phyloP scores from a whole-genome alignment of 257 asterid genomes.

The Craterostigma plantagineum region DNA sequence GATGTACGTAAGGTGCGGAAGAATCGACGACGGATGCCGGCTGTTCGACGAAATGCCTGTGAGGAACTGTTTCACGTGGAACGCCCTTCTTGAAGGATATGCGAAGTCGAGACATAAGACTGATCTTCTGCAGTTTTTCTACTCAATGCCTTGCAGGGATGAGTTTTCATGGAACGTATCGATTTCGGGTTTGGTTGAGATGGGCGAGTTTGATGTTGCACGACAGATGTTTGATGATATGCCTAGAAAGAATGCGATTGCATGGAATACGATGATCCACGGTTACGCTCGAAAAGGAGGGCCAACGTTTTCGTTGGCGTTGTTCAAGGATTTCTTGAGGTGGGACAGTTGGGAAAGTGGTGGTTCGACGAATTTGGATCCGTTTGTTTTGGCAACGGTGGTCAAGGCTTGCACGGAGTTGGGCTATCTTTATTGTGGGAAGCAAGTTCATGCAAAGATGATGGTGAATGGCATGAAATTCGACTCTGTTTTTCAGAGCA shows the following conservation, averaged over 20 bases:
- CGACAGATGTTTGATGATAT: constrained; percentile 26
- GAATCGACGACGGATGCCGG: constrained; percentile 20
- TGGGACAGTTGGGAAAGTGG: constrained; percentile 16
- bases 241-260: constrained; percentile 51
- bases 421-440: constrained; percentile 35
- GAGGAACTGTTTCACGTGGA: constrained; percentile 58
- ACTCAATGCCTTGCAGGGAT: constrained; percentile 33
- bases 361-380: constrained; percentile 17
- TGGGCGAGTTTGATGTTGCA: constrained; percentile 39
- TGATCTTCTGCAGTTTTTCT: constrained; percentile 21
- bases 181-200: constrained; percentile 30
- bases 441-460: constrained; percentile 61
- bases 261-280: constrained; percentile 59
- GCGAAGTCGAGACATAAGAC: constrained; percentile 23
- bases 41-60: constrained; percentile 69
- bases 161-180: constrained; percentile 67
- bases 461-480: constrained; percentile 26
- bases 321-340: constrained; percentile 32
- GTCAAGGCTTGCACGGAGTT: constrained; percentile 46
- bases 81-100: constrained; percentile 57
- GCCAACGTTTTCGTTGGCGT: constrained; percentile 25
- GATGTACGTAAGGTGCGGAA: constrained; percentile 51
- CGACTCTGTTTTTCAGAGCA: constrained; percentile 53
- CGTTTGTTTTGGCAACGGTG: constrained; percentile 43
- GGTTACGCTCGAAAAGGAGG: constrained; percentile 40